Evolutionary conservation across 345 rosid genomes (phyloP).

Genomic region (Crucihimalaya himalaica): DNA sequence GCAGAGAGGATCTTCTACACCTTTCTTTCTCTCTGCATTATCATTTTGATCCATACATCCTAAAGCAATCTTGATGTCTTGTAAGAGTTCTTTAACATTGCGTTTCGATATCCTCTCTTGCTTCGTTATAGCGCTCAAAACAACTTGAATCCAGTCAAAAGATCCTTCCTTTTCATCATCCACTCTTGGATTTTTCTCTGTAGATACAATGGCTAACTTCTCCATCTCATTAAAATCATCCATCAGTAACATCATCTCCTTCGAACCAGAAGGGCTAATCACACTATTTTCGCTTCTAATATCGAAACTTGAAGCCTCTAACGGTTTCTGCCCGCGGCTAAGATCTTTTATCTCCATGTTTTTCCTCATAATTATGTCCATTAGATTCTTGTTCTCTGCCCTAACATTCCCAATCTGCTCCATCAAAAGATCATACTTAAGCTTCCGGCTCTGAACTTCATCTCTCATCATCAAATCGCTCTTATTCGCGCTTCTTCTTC

Average conservation of each 20-base stretch:
- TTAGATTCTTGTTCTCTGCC: constrained; percentile 76
- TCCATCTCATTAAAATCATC: constrained; percentile 84
- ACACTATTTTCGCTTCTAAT: constrained; percentile 47
- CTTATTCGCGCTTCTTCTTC: constrained; percentile 46
- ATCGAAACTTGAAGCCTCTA: constrained; percentile 49
- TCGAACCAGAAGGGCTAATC: constrained; percentile 62
- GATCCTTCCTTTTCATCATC: constrained; percentile 43
- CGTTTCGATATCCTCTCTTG: constrained; percentile 67
- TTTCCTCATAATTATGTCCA: constrained; percentile 58
- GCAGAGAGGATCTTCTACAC: constrained; percentile 38
- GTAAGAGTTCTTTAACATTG: constrained; percentile 55
- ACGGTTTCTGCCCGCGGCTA: constrained; percentile 53
- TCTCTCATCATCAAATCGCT: constrained; percentile 59
- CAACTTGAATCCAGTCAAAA: constrained; percentile 94
- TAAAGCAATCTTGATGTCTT: constrained; percentile 79
- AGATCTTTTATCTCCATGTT: constrained; percentile 55
- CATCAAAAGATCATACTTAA: constrained; percentile 46
- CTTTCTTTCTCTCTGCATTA: constrained; percentile 15
- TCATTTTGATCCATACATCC: constrained; percentile 48
- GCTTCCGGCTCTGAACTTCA: constrained; percentile 49
- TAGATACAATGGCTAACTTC: constrained; percentile 71
- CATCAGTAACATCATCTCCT: constrained; percentile 64
- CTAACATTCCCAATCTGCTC: constrained; percentile 61
- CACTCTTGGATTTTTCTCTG: constrained; percentile 43
- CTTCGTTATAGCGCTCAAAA: constrained; percentile 67